phyloP scores from a whole-genome alignment of 139 green algal genomes.

The Haematococcus sp. region DNA sequence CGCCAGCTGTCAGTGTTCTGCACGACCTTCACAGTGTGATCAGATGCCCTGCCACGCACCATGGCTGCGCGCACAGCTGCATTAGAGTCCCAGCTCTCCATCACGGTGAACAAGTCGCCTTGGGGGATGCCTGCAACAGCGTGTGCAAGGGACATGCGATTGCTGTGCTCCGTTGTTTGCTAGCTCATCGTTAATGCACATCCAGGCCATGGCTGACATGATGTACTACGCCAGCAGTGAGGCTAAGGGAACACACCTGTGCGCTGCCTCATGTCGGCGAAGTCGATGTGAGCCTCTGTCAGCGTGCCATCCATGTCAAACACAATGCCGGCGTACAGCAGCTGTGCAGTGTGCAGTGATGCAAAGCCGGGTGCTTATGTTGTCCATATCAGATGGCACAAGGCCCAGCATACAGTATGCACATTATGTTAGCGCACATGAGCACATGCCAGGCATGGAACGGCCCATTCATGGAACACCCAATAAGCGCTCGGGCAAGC shows the following conservation, averaged over 20 bases:
- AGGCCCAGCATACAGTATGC: background rate
- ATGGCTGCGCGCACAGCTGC: background rate
- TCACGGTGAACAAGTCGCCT: constrained; percentile 74
- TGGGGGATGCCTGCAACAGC: constrained; percentile 46
- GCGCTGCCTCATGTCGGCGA: constrained; percentile 56
- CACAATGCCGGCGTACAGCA: background rate
- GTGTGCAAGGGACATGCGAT: no score
- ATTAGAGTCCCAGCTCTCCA: constrained; percentile 62
- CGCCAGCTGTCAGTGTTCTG: background rate
- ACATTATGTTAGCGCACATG: no score
- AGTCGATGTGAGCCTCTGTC: constrained; percentile 65
- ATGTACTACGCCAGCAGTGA: background rate
- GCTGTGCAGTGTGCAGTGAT: no score
- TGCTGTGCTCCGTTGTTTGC: no score
- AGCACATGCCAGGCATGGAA: no score
- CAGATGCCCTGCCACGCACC: background rate
- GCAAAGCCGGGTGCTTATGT: background rate
- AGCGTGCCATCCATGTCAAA: constrained; percentile 58
- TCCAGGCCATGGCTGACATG: background rate
- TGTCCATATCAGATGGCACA: background rate
- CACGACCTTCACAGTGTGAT: background rate
- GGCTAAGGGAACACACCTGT: constrained; percentile 27
- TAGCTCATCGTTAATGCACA: no score
- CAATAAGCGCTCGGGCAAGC: background rate
- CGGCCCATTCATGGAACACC: no score